Percentiles rank a stretch among this genome's conserved stretches.
Evolutionary conservation across 73 alveolate species (phyloP).

Genomic region (Blepharisma japonicum): DNA sequence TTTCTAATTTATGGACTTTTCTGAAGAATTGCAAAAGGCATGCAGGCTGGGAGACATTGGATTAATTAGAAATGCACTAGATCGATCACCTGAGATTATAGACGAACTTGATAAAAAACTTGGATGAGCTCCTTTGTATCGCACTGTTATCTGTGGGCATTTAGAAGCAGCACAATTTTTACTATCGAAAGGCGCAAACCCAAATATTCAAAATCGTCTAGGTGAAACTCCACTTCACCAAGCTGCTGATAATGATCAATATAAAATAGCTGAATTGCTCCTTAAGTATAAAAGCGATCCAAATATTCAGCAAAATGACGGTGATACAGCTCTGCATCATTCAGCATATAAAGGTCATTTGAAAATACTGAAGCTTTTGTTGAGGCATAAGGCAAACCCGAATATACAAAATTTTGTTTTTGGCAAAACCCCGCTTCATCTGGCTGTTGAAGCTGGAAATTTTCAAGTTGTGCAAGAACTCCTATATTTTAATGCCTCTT

Average conservation of each 20-base stretch:
- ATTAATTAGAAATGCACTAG: not conserved
- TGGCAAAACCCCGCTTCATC: conserved; percentile 27
- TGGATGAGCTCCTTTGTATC: conserved; percentile 32
- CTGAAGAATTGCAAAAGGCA: conserved; percentile 28
- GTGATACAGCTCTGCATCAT: conserved; percentile 29
- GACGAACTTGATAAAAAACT: conserved; percentile 26
- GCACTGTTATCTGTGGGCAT: conserved; percentile 26
- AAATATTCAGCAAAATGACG: conserved; percentile 34
- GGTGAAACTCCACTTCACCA: conserved; percentile 43
- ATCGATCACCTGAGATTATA: not conserved
- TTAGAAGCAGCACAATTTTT: not conserved
- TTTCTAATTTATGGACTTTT: too few species aligned
- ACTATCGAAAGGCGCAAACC: conserved; percentile 37
- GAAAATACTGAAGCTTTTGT: conserved; percentile 15
- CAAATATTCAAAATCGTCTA: conserved; percentile 31
- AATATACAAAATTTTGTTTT: conserved; percentile 13
- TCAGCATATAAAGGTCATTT: conserved; percentile 13
- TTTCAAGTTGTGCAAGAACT: not conserved
- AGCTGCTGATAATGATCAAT: conserved; percentile 33
- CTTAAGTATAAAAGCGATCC: conserved; percentile 36
- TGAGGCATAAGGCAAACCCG: conserved; percentile 26
- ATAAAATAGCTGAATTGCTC: conserved; percentile 20
- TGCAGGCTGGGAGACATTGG: conserved; percentile 30
- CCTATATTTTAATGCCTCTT: not conserved
- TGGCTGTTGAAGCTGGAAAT: conserved; percentile 19